These are phyloP conservation scores for Heliophila coronopifolia DNA, from an alignment of 441 rosid species.

Conservation along the genomic window DNA sequence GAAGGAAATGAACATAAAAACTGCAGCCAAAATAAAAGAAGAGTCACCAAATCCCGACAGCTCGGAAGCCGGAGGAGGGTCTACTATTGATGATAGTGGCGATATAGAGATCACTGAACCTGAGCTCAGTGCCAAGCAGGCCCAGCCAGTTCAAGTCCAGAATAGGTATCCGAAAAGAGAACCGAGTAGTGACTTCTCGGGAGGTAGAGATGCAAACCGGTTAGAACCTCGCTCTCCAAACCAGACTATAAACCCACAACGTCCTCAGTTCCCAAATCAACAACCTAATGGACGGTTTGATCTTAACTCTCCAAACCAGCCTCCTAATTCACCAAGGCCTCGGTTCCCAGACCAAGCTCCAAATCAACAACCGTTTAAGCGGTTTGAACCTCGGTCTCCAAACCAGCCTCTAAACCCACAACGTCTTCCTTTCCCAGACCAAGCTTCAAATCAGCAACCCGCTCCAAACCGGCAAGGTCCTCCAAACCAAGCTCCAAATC, in stretches of 20 bases:
- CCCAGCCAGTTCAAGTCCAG: conserved; percentile 14
- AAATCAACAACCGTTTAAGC: conserved; percentile 4
- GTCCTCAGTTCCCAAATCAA: conserved; percentile 18
- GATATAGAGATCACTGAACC: conserved; percentile 11
- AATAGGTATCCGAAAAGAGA: conserved; percentile 49
- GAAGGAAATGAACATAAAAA: conserved; percentile 31
- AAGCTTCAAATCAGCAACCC: conserved; percentile 28
- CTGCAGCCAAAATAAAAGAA: conserved; percentile 19
- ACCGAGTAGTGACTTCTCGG: conserved; percentile 29
- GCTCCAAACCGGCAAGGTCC: conserved; percentile 22
- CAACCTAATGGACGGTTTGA: conserved; percentile 12
- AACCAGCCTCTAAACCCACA: conserved; percentile 13
- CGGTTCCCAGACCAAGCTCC: conserved; percentile 12
- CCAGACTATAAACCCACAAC: conserved; percentile 15
- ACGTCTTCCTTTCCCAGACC: conserved; percentile 23
- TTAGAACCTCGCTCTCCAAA: conserved; percentile 33
- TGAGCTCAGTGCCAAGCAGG: not conserved
- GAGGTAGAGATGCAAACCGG: conserved; percentile 32
- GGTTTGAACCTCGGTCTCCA: conserved; percentile 17
- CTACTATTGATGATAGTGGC: conserved; percentile 22
- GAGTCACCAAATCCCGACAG: conserved; percentile 21
- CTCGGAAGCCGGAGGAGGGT: conserved; percentile 32
- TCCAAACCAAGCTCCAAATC: conserved; percentile 27
- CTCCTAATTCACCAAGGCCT: not conserved
- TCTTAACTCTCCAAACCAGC: conserved; percentile 14